Percentiles rank a stretch among this genome's conserved stretches.
Conservation (phyloP, 1,139 yeast species). For the Nadsonia starkeyi-henricii region DNA sequence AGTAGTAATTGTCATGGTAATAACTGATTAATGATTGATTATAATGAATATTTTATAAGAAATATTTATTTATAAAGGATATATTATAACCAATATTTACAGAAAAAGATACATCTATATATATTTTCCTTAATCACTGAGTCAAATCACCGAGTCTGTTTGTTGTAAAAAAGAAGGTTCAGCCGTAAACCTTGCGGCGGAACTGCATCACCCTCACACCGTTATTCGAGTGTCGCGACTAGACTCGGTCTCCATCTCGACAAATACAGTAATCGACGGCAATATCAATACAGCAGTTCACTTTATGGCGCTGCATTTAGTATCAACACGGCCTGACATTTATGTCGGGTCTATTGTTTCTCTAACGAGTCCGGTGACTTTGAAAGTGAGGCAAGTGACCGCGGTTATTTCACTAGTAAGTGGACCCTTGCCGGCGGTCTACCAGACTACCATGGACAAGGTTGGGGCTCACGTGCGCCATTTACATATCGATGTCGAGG, state of each 20-base stretch:
- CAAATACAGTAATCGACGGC: too few relatives aligned
- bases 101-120: background rate
- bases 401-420: background rate
- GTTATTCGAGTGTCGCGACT: too few relatives aligned
- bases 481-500: constrained; percentile 60
- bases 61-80: background rate
- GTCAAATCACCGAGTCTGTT: background rate
- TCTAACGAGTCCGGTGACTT: background rate
- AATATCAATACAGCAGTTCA: too few relatives aligned
- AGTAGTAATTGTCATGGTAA: too few relatives aligned
- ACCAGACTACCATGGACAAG: background rate
- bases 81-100: too few relatives aligned
- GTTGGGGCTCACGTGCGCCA: constrained; percentile 17
- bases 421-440: background rate
- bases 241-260: too few relatives aligned
- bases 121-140: background rate
- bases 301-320: background rate
- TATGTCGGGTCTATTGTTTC: background rate
- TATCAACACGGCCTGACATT: background rate
- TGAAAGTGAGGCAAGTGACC: background rate
- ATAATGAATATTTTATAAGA: background rate
- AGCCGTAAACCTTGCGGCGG: too few relatives aligned
- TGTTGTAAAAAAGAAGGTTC: background rate
- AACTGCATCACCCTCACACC: too few relatives aligned
- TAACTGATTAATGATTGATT: too few relatives aligned